Evolutionary conservation across 176 grass and related monocot genomes (phyloP).

Genomic region (Oryza nivara): DNA sequence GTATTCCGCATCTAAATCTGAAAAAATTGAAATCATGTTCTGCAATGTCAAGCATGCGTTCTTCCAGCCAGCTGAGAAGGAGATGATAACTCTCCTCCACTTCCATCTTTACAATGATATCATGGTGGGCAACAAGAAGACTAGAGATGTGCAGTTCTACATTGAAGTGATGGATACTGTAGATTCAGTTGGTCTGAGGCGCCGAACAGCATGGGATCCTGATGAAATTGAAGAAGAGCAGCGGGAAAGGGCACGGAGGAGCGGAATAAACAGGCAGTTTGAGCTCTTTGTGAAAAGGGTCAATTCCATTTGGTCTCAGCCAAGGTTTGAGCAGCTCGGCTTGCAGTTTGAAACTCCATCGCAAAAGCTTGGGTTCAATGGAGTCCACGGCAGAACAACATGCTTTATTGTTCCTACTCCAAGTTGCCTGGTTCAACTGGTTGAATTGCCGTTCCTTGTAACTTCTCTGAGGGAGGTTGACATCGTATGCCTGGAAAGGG

Average conservation of each 20-base stretch:
- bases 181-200: slow-evolving; percentile 55
- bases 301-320: slow-evolving; percentile 58
- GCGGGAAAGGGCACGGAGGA: slow-evolving; percentile 65
- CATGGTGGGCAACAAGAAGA: slow-evolving; percentile 83
- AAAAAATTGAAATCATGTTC: slow-evolving; percentile 71
- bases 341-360: slow-evolving; percentile 70
- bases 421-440: slow-evolving; percentile 63
- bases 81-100: slow-evolving; percentile 75
- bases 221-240: slow-evolving; percentile 87
- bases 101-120: slow-evolving; percentile 81
- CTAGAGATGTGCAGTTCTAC: slow-evolving; percentile 77
- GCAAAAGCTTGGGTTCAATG: slow-evolving; percentile 68
- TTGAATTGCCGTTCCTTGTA: slow-evolving; percentile 62
- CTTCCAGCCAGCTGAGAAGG: slow-evolving; percentile 75
- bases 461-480: slow-evolving; percentile 67
- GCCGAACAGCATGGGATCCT: slow-evolving; percentile 65
- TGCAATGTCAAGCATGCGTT: slow-evolving; percentile 74
- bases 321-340: slow-evolving; percentile 50
- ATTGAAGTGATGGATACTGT: slow-evolving; percentile 82
- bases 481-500: slow-evolving; percentile 73
- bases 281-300: slow-evolving; percentile 73
- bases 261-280: slow-evolving; percentile 69
- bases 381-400: slow-evolving; percentile 54
- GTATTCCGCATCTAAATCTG: slow-evolving; percentile 59
- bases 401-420: slow-evolving; percentile 73